These are phyloP conservation scores for Incumbomyces lentus DNA, from an alignment of 2,329 filamentous ascomycete genomes.

Conservation along the genomic window DNA sequence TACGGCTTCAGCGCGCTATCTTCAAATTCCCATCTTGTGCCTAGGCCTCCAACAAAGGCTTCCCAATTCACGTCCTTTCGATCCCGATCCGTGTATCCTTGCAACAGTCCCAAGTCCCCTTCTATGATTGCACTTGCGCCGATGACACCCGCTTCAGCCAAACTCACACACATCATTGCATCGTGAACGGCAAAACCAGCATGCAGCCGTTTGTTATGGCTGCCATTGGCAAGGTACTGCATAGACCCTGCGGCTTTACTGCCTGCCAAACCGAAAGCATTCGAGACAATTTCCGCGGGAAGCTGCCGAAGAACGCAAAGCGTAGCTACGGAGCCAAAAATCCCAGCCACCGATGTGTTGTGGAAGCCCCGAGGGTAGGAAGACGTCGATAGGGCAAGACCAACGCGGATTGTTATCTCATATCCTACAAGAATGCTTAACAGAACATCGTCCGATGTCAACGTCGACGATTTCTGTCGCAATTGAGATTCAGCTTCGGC, in stretches of 20 bases:
- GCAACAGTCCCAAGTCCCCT: slow-evolving; percentile 16
- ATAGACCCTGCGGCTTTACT: slow-evolving; percentile 30
- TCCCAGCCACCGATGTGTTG: slow-evolving; percentile 28
- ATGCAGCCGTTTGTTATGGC: slow-evolving; percentile 31
- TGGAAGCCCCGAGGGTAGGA: slow-evolving; percentile 30
- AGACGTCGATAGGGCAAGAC: slow-evolving; percentile 25
- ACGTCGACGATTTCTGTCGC: background rate
- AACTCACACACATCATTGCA: slow-evolving; percentile 27
- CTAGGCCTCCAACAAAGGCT: slow-evolving; percentile 10
- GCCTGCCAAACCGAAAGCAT: slow-evolving; percentile 29
- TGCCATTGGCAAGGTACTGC: slow-evolving; percentile 31
- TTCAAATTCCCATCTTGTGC: slow-evolving; percentile 15
- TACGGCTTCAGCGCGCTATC: slow-evolving; percentile 18
- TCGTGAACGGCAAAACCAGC: slow-evolving; percentile 31
- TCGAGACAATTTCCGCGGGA: slow-evolving; percentile 20
- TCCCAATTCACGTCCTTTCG: slow-evolving; percentile 9
- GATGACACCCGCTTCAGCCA: slow-evolving; percentile 27
- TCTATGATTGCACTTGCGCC: slow-evolving; percentile 18
- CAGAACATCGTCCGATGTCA: slow-evolving; percentile 20
- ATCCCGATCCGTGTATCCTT: slow-evolving; percentile 16
- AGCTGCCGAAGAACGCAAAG: slow-evolving; percentile 24
- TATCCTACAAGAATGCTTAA: slow-evolving; percentile 27
- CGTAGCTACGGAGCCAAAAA: slow-evolving; percentile 28
- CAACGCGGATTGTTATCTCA: slow-evolving; percentile 26
- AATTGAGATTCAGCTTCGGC: slow-evolving; percentile 24